A percentile compares a stretch with the other conserved stretches of the same genome.
These are phyloP conservation scores for Nicotiana otophora DNA, from an alignment of 257 asterid genomes.

Conservation along the genomic window DNA sequence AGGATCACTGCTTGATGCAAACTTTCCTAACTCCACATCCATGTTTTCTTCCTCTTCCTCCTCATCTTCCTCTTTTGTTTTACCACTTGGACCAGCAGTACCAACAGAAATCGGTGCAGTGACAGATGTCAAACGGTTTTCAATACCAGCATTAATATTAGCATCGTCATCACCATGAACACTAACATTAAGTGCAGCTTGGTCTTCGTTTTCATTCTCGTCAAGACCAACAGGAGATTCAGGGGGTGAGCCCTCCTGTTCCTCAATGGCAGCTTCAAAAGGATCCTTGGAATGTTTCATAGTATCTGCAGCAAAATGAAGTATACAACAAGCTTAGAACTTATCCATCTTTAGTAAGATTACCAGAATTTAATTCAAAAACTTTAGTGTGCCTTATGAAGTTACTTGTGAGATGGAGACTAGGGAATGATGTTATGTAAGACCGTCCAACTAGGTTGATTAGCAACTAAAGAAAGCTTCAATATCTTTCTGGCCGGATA, in stretches of 20 bases:
- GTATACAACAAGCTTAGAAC: not conserved
- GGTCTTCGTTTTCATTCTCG: constrained; percentile 53
- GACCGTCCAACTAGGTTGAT: not conserved
- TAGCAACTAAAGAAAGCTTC: not conserved
- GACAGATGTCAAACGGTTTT: constrained; percentile 38
- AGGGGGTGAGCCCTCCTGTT: constrained; percentile 84
- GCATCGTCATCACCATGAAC: constrained; percentile 30
- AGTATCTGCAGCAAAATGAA: not conserved
- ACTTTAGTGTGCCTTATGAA: not conserved
- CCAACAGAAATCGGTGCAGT: constrained; percentile 22
- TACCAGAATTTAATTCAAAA: not conserved
- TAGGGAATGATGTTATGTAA: not conserved
- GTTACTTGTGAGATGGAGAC: not conserved
- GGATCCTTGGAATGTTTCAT: constrained; percentile 96
- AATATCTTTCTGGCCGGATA: not conserved
- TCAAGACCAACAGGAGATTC: constrained; percentile 72
- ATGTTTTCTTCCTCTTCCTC: constrained; percentile 91
- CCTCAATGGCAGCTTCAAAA: constrained; percentile 79
- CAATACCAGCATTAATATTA: constrained; percentile 23
- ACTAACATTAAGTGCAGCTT: constrained; percentile 28
- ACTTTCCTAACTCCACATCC: constrained; percentile 78
- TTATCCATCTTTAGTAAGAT: not conserved
- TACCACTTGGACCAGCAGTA: constrained; percentile 38
- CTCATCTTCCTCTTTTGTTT: constrained; percentile 79
- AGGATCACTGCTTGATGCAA: constrained; percentile 64